Percentiles rank a stretch among this genome's conserved stretches.
These are phyloP conservation scores for Litchi chinensis DNA, from an alignment of 345 rosid genomes.

Conservation along the genomic window DNA sequence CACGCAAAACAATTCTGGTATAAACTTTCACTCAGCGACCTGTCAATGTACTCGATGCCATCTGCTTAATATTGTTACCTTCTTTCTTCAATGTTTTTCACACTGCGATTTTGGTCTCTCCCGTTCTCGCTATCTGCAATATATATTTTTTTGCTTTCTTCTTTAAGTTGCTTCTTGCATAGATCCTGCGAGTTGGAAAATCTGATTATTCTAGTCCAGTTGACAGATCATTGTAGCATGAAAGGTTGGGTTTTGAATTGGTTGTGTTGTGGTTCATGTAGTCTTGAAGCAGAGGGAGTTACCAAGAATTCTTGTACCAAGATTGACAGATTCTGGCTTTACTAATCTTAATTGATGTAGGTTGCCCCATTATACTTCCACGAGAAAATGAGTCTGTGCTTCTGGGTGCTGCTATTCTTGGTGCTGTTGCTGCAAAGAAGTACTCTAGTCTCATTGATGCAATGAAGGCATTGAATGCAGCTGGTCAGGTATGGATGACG, in stretches of 20 bases:
- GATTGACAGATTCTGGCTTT: conserved; percentile 4
- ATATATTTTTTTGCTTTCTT: not conserved
- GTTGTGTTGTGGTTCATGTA: not conserved
- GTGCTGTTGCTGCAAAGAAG: conserved; percentile 81
- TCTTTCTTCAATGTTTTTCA: not conserved
- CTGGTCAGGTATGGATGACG: conserved; percentile 68
- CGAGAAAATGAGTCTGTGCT: conserved; percentile 89
- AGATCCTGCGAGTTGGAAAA: not conserved
- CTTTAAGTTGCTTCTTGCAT: not conserved
- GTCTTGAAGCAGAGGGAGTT: not conserved
- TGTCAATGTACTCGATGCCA: not conserved
- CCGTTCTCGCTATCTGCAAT: not conserved
- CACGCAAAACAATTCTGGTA: not conserved
- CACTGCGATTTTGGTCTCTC: not conserved
- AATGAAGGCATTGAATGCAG: conserved; percentile 82
- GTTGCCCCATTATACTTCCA: conserved; percentile 88
- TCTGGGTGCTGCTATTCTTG: conserved; percentile 93
- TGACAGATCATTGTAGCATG: not conserved
- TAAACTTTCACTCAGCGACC: not conserved
- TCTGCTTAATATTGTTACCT: not conserved
- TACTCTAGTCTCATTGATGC: conserved; percentile 71
- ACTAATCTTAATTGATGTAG: conserved; percentile 39
- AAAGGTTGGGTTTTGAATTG: not conserved
- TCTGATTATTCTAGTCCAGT: not conserved
- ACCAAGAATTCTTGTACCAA: not conserved